Evolutionary conservation across 164 flowering plant genomes (phyloP), one percentile per base, ranked within the genome.

Genomic region (Platanus orientalis): DNA sequence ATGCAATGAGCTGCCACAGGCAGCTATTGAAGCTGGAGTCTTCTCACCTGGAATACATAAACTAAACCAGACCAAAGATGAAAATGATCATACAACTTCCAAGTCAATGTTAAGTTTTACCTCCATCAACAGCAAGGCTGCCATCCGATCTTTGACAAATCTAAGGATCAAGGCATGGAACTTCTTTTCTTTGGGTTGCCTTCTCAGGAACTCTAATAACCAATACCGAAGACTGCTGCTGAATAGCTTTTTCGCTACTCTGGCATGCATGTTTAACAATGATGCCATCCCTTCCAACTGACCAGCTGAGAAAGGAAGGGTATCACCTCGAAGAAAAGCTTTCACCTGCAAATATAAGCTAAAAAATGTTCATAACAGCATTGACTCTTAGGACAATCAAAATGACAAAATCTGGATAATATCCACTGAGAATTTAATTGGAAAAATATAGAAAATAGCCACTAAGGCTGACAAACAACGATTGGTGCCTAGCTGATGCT

Each of bases 231-330:
- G 85, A 76, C 97, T 87, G 75, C 70, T 82, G 70, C 23, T 74
- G 58, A 27, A 75, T 36, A 94, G 82, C 73, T 52, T 83, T 75
- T 73, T 89, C 52, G 78, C 91, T 19, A 81, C 26, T 77, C 80
- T 83, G 34, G 61, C 53, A 44, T 79, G 76, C 85, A 87, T 78
- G 69, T 75, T 94, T 57, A 83, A 65, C 54, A 70, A 49, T 34
- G 92, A 74, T 54, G 91, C 79, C 52, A 89, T 84, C 40, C 92
- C 94, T 81, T 94, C 98, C 72, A 94, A 74, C 75, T 89, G 87
- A 71, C 91, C 91, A 59, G 96, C 79, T 54, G 96, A 70, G 60
- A 82, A 89, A 54, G 96, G 97, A 58, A 64, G 87, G 64, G 86
- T 26, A 52, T 90, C 92, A 14, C 86, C 89, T 73, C 90, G 79